phyloP scores from a whole-genome alignment of 345 rosid genomes.

The Draba incana region DNA sequence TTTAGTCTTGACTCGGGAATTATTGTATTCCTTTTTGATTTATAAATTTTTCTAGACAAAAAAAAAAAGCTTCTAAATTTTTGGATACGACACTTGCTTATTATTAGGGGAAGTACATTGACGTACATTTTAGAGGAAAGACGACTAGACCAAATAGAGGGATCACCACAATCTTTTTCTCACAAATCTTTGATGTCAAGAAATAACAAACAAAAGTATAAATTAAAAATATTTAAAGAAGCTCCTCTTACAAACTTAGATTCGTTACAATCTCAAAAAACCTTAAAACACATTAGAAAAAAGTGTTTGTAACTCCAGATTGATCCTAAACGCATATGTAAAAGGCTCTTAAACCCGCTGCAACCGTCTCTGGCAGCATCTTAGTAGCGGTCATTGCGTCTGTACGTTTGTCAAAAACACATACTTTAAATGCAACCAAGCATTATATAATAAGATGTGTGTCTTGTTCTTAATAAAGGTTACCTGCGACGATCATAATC shows the following conservation, averaged over 20 bases:
- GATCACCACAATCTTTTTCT: constrained; percentile 17
- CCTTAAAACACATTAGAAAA: constrained; percentile 23
- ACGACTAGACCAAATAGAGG: background rate
- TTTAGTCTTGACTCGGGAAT: no score
- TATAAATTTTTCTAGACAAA: no score
- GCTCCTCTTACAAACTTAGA: constrained; percentile 26
- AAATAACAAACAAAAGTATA: constrained; percentile 11
- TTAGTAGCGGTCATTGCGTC: constrained; percentile 47
- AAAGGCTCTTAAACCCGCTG: constrained; percentile 9
- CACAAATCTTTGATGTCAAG: constrained; percentile 21
- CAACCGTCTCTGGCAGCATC: constrained; percentile 21
- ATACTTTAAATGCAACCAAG: constrained; percentile 13
- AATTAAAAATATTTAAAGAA: background rate
- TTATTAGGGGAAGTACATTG: no score
- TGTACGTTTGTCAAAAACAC: constrained; percentile 16
- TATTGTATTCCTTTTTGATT: no score
- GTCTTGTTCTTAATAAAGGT: background rate
- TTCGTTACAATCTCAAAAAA: constrained; percentile 18
- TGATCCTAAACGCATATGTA: constrained; percentile 37
- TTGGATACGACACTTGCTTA: no score
- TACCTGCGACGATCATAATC: constrained; percentile 92
- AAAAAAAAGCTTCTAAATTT: no score
- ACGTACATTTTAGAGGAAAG: background rate
- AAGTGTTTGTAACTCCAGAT: constrained; percentile 34
- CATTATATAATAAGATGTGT: background rate